phyloP scores from a whole-genome alignment of 2,329 filamentous ascomycete genomes.

The Pseudopyricularia cyperi region DNA sequence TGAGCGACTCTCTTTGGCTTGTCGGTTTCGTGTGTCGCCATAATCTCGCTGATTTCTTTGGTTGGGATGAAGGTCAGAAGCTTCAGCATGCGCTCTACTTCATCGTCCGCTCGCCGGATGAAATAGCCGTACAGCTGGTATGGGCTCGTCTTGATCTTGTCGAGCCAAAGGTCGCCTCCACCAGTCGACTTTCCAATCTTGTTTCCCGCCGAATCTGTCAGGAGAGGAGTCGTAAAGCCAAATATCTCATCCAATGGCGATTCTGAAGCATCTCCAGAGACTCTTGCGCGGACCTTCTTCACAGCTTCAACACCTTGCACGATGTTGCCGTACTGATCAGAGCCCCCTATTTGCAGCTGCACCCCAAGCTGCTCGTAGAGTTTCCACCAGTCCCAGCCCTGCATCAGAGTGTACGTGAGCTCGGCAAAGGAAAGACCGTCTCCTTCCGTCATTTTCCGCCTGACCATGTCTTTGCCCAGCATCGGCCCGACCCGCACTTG shows the following conservation, averaged over 20 bases:
- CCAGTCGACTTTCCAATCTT: constrained; percentile 95
- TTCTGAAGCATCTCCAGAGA: constrained; percentile 9
- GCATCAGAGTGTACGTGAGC: constrained; percentile 84
- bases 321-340: constrained; percentile 95
- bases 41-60: constrained; percentile 49
- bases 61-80: constrained; percentile 82
- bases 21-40: constrained; percentile 54
- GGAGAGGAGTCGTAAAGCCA: constrained; percentile 80
- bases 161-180: constrained; percentile 79
- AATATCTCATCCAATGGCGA: constrained; percentile 37
- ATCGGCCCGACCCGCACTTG: constrained; percentile 71
- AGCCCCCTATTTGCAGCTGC: constrained; percentile 84
- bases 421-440: constrained; percentile 92
- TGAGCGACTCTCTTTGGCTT: constrained; percentile 68
- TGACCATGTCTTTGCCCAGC: constrained; percentile 72
- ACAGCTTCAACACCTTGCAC: constrained; percentile 77
- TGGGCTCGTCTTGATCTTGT: constrained; percentile 62
- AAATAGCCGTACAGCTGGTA: constrained; percentile 93
- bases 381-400: constrained; percentile 95
- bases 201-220: constrained; percentile 71
- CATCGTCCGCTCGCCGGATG: constrained; percentile 65
- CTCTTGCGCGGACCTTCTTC: constrained; percentile 49
- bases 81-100: constrained; percentile 71
- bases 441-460: constrained; percentile 68
- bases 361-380: constrained; percentile 56